These are phyloP conservation scores for Geranomyces michiganensis DNA, from an alignment of 192 early-diverging fungal species.

Conservation along the genomic window DNA sequence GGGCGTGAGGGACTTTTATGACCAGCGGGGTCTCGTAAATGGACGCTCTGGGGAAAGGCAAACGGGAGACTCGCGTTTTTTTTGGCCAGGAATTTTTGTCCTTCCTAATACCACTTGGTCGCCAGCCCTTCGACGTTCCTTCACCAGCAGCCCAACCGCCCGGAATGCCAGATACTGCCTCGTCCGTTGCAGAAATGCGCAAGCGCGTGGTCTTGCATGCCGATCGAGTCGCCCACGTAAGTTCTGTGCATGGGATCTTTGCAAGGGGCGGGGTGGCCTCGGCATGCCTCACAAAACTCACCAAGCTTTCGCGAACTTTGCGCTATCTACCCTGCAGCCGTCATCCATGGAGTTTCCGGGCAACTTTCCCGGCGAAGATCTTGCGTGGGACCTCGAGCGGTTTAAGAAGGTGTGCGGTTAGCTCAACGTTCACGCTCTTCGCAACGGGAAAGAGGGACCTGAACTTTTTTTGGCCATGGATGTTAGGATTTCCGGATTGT, in stretches of 20 bases:
- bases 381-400: constrained; percentile 64
- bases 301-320: neutral
- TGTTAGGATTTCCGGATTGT: constrained; percentile 72
- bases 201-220: constrained; percentile 66
- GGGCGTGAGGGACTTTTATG: no score
- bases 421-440: no score
- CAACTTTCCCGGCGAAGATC: constrained; percentile 66
- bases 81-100: no score
- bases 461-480: neutral
- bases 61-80: no score
- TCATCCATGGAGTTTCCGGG: constrained; percentile 80
- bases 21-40: no score
- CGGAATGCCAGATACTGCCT: constrained; percentile 23
- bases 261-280: neutral
- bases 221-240: constrained; percentile 72
- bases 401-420: constrained; percentile 67
- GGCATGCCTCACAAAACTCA: neutral
- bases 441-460: no score
- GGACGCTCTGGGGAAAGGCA: no score
- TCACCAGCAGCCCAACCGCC: neutral
- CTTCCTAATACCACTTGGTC: no score
- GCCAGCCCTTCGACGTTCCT: no score
- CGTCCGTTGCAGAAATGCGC: constrained; percentile 43
- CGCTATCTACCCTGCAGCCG: constrained; percentile 47
- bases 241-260: constrained; percentile 2